Base-by-base conservation (phyloP, 1,139 yeast species). In the Nakaseomyces glabratus region DNA sequence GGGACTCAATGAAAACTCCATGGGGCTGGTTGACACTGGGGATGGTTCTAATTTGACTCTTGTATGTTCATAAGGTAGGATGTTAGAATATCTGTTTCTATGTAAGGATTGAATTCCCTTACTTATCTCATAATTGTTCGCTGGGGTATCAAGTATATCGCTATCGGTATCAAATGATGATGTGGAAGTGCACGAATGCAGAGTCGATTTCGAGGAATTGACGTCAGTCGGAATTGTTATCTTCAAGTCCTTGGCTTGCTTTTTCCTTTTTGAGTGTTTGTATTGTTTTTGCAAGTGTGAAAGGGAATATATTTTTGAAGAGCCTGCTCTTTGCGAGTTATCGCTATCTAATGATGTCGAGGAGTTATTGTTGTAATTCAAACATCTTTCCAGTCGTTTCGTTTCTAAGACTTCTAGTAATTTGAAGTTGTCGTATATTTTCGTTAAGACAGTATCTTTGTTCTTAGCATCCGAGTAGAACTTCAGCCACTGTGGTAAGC, bases 61-160 rank as follows among this genome's bases (percentile, higher is more conserved):
- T 9, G 90, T 72, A 49, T 81, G 86, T 46, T 81, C 90, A 56
- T 73, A 84, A n/a, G 93, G 79, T 48, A 82, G 69, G 33, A 84
- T 80, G 53, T 84, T 86, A 43, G 81, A 76, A 60, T 84, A 84
- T 39, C 95, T 60, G 57, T 84, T 84, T 54, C 82, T 76, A 44
- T 68, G 65, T 20, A 86, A 85, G 34, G 68, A 72, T 50, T 78
- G 85, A 36, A 81, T 70, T 1, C 90, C 93, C 31, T 74, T 69
- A 1, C 79, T 73, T 32, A 77, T 62, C 38, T 64, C 62, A 44
- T 71, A 73, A 35, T 57, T 54, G 60, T 35, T 63, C 53, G 35
- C 53, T 46, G 41, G 65, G 41, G 46, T 55, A 37, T 44, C 20
- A 14, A 49, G 23, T 4, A 43, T 36, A 19, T 51, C 55, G 11